Base-by-base conservation (phyloP, 164 flowering plant species). In the Dillenia suffruticosa region DNA sequence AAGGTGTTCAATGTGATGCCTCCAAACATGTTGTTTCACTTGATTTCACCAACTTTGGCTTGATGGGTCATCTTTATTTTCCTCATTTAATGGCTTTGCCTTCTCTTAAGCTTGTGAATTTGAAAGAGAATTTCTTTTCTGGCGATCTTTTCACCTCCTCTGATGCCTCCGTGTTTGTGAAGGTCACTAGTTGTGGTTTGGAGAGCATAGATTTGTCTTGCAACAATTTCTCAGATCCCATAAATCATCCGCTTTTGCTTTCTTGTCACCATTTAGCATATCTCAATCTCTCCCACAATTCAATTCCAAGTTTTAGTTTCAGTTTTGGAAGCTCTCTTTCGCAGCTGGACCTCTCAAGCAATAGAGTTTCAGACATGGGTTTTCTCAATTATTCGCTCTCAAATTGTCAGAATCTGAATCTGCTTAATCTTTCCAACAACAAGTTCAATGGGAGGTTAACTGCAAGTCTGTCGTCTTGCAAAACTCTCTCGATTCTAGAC, bases 301-400 rank as follows among this genome's bases (percentile, higher is more conserved):
- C 61, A 0, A 72, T 89, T 45, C 66, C 84, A 1, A 78, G 78
- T 0, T 82, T 69, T 9, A 59, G 48, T 65, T 66, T 82, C 59
- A 53, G 40, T 9, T 72, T 74, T 46, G 78, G 84, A 3, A 63
- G 79, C 46, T 79, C 89, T 45, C 68, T 83, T 19, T 65, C 46
- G 1, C 75, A 73, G 58, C 90, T 89, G 59, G 96, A 89, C 68
- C 67, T 89, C 17, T 87, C 92, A 6, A 60, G 73, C 8, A 89
- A 89, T 58, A 63, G 56, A 66, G 67, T 90, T 59, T 75, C 87
- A 0, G 90, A 80, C 70, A 32, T 60, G 3, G 15, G 63, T 26
- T 22, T 82, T 44, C 49, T 85, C 58, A 54, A 32, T 13, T 53
- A 62, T 57, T 2, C 79, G 0, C 73, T 87, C 1, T 74, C 76